Evolutionary conservation across 2,329 filamentous ascomycete species (phyloP).

Genomic region (Dichotomopilus funicola): DNA sequence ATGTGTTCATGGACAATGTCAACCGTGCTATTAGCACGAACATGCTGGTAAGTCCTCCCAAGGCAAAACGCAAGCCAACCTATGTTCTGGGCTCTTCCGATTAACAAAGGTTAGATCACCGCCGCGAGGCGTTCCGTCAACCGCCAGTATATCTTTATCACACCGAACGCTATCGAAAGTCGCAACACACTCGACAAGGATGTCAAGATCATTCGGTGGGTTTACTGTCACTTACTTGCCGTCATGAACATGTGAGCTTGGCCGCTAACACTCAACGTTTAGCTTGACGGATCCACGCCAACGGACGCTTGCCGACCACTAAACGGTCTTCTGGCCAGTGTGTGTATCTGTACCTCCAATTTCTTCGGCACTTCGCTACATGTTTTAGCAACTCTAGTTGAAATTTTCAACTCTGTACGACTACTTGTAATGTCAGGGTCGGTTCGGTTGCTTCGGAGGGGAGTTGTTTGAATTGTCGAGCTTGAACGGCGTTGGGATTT

Average conservation of each 20-base stretch:
- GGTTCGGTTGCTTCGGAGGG: background rate
- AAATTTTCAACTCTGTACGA: background rate
- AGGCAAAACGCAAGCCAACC: too few species aligned
- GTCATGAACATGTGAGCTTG: background rate
- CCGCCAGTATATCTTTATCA: constrained; percentile 92
- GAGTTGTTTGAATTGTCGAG: background rate
- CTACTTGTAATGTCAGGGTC: background rate
- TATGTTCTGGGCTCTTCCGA: too few species aligned
- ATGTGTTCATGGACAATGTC: constrained; percentile 98
- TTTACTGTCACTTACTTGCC: background rate
- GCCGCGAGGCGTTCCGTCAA: constrained; percentile 82
- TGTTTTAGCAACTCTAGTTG: background rate
- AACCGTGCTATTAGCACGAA: constrained; percentile 90
- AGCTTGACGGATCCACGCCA: constrained; percentile 57
- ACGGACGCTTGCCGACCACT: constrained; percentile 36
- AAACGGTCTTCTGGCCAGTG: background rate
- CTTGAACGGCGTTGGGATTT: background rate
- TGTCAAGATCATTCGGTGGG: constrained; percentile 70
- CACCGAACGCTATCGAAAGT: constrained; percentile 74
- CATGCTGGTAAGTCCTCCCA: constrained; percentile 66
- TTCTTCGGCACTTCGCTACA: background rate
- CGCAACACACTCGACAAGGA: constrained; percentile 55
- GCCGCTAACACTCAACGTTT: background rate
- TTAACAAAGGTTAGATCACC: constrained; percentile 52
- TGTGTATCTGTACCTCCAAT: constrained; percentile 8